A percentile compares a stretch with the other conserved stretches of the same genome.
Evolutionary conservation across 2,329 filamentous ascomycete species (phyloP).

Genomic region (Alternaria consortialis): DNA sequence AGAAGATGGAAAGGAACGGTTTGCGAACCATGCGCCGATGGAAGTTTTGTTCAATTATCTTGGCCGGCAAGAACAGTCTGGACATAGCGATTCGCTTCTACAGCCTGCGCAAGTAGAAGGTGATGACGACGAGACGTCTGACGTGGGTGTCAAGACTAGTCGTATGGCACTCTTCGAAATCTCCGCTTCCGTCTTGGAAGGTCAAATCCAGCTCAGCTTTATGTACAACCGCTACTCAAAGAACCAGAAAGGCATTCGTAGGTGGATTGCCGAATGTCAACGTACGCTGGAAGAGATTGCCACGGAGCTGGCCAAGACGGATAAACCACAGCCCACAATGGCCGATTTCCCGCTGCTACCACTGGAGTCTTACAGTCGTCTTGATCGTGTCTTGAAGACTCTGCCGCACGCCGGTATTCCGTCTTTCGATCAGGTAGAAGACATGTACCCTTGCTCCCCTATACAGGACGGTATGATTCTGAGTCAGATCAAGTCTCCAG

Average conservation of each 20-base stretch:
- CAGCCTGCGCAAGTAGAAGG: constrained; percentile 35
- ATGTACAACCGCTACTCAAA: constrained; percentile 48
- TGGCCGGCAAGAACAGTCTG: constrained; percentile 61
- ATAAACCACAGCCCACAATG: constrained; percentile 41
- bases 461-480: constrained; percentile 48
- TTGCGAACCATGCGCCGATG: constrained; percentile 58
- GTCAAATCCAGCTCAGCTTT: constrained; percentile 41
- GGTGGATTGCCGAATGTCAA: constrained; percentile 47
- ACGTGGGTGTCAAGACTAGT: constrained; percentile 36
- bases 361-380: constrained; percentile 42
- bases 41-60: constrained; percentile 68
- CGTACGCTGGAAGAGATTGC: constrained; percentile 43
- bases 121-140: constrained; percentile 38
- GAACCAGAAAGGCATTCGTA: constrained; percentile 43
- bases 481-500: constrained; percentile 43
- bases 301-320: constrained; percentile 29
- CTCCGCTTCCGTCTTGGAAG: constrained; percentile 35
- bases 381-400: constrained; percentile 41
- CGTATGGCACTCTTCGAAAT: constrained; percentile 47
- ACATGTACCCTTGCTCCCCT: constrained; percentile 45
- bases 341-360: constrained; percentile 45
- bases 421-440: constrained; percentile 38
- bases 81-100: constrained; percentile 59
- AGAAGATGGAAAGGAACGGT: constrained; percentile 37
- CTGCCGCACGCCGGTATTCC: constrained; percentile 32